phyloP scores from a whole-genome alignment of 345 rosid genomes.

The Raphanus raphanistrum region DNA sequence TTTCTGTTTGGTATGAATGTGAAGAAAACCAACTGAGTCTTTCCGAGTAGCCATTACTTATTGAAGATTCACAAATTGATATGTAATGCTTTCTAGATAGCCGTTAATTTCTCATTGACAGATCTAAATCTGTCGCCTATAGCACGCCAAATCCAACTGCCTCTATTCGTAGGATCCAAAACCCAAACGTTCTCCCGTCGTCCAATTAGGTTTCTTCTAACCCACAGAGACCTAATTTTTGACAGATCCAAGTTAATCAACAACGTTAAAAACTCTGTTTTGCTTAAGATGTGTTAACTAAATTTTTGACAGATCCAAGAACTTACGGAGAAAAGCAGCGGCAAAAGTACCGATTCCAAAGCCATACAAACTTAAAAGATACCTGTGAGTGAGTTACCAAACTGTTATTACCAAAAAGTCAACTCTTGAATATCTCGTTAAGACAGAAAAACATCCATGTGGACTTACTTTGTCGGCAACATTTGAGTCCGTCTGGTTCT shows the following conservation, averaged over 20 bases:
- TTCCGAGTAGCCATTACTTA: too few relatives aligned
- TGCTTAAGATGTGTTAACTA: not conserved
- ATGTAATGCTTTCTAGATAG: too few relatives aligned
- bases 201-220: too few relatives aligned
- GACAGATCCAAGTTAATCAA: not conserved
- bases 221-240: too few relatives aligned
- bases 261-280: not conserved
- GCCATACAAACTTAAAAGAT: slow-evolving; percentile 69
- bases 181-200: too few relatives aligned
- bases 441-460: slow-evolving; percentile 2
- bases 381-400: slow-evolving; percentile 45
- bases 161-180: too few relatives aligned
- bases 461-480: slow-evolving; percentile 56
- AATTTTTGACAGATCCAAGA: not conserved
- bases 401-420: not conserved
- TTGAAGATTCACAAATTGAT: too few relatives aligned
- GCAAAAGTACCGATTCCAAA: slow-evolving; percentile 63
- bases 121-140: too few relatives aligned
- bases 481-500: slow-evolving; percentile 48
- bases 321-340: slow-evolving; percentile 80
- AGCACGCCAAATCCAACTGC: too few relatives aligned
- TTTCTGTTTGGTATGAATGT: too few relatives aligned
- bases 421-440: not conserved
- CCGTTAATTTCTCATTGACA: too few relatives aligned
- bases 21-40: too few relatives aligned